phyloP scores from a whole-genome alignment of 495 filamentous ascomycete species.

The Talaromyces thailandensis region DNA sequence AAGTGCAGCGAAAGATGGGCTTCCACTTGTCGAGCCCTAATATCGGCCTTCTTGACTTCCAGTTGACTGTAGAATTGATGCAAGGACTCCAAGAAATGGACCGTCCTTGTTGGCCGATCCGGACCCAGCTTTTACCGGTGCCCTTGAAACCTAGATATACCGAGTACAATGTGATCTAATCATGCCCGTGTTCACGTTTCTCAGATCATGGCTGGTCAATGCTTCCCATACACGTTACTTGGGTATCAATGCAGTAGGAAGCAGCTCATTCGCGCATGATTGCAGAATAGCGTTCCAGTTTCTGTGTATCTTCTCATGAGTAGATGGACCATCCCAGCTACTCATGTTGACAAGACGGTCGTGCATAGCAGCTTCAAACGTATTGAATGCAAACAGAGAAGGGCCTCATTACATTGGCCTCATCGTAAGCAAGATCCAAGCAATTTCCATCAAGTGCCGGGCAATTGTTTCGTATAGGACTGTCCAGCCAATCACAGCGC shows the following conservation, averaged over 20 bases:
- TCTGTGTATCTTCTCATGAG: neutral
- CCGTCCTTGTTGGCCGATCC: neutral
- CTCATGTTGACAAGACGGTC: neutral
- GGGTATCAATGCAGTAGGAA: neutral
- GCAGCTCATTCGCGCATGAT: no score
- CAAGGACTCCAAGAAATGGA: neutral
- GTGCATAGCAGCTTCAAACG: neutral
- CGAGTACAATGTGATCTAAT: neutral
- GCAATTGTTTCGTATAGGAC: neutral
- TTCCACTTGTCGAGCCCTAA: neutral
- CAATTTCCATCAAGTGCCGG: neutral
- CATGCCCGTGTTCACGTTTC: neutral
- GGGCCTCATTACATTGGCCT: no score
- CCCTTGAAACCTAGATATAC: neutral
- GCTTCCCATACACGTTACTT: neutral
- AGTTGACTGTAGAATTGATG: neutral
- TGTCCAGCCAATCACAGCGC: neutral
- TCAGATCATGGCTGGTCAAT: neutral
- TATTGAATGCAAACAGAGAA: neutral
- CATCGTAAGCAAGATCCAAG: neutral
- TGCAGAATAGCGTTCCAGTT: neutral
- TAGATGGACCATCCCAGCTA: neutral
- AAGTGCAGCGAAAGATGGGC: neutral
- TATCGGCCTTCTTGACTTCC: neutral
- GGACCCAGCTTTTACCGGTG: neutral